Conservation (phyloP, 257 asterid genomes). For the Salvia miltiorrhiza region DNA sequence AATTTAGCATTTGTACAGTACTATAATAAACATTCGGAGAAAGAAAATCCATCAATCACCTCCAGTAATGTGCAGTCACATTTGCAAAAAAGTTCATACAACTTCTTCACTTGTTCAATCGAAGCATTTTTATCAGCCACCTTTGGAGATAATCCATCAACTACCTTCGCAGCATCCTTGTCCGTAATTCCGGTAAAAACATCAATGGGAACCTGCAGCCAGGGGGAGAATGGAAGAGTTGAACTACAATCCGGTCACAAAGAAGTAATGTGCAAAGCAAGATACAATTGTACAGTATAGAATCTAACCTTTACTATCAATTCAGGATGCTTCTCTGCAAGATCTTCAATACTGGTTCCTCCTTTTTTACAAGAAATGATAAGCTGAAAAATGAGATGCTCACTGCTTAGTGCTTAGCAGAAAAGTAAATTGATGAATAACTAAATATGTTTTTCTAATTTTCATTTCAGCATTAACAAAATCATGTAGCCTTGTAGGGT, state of each 20-base stretch:
- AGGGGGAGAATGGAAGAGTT: constrained; percentile 1
- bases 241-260: background rate
- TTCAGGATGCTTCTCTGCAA: constrained; percentile 95
- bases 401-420: background rate
- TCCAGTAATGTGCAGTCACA: constrained; percentile 92
- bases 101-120: constrained; percentile 96
- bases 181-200: constrained; percentile 93
- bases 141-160: constrained; percentile 88
- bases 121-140: constrained; percentile 85
- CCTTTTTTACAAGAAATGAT: constrained; percentile 93
- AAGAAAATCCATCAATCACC: constrained; percentile 39
- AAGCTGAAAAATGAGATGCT: constrained; percentile 48
- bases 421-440: background rate
- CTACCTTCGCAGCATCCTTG: constrained; percentile 97
- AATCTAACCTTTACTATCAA: constrained; percentile 75
- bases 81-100: constrained; percentile 90
- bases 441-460: background rate
- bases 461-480: background rate
- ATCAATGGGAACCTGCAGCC: constrained; percentile 81
- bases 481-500: background rate
- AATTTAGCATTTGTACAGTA: constrained; percentile 1
- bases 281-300: constrained; percentile 1
- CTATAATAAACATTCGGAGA: background rate
- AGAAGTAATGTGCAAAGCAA: constrained; percentile 2
- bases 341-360: constrained; percentile 99